Evolutionary conservation across 768 basidiomycete genomes (phyloP), one percentile per base, ranked within the genome.

Genomic region (Imleria badia): DNA sequence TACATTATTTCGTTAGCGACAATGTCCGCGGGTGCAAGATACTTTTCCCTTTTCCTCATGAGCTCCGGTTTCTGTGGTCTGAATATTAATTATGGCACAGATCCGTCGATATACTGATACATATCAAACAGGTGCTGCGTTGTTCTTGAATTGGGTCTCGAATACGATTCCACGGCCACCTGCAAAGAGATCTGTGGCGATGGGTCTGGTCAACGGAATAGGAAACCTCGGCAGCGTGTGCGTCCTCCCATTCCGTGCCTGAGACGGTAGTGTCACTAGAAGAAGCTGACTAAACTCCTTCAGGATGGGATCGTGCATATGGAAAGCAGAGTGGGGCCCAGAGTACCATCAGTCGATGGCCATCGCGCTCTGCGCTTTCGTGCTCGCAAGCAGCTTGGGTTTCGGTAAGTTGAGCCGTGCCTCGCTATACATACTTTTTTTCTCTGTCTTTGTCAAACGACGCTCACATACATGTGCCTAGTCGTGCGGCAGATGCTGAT

Each of bases 11-110:
- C 76, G 5, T 66, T 85, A 14, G 74, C 76, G 8, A 86, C 84
- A 1, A 75, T 76, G 69, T 71, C 72, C 5, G 75, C 75, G n/a
- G 77, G 71, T 1, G 83, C 73, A 3, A 78, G 85, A 51, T 87
- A 87, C 55, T 71, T 86, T 23, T 76, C 82, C 0, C 72, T 86
- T 66, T 86, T 86, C 67, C 70, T 87, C 15, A 85, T 87, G 83
- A 79, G 84, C 0, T 64, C 67, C 49, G 83, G 83, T 19, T 80
- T 78, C 59, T 68, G 68, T 15, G 77, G 78, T 73, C 17, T 31
- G 71, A 55, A 11, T n/a, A 8, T 10, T n/a, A 36, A 7, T 1
- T 6, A 11, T 5, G 6, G 12, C 9, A 45, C 22, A 13, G 10
- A 11, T 26, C 14, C 10, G 17, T 41, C n/a, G 5, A 48, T 22